Conservation (phyloP, 257 asterid genomes). For the Sherardia arvensis region DNA sequence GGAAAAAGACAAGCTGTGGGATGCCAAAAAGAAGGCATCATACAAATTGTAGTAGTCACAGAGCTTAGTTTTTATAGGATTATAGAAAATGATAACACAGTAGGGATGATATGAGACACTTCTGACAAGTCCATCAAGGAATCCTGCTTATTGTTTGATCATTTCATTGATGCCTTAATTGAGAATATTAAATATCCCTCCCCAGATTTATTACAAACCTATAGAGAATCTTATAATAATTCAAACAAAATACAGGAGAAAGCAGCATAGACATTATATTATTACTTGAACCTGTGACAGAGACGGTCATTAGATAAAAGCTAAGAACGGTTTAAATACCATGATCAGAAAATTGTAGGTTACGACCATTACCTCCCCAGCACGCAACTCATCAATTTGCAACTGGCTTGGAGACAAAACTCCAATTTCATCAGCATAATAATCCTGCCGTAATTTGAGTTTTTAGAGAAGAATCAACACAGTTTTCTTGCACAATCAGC, state of each 20-base stretch:
- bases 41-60: no score
- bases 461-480: slow-evolving; percentile 17
- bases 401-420: slow-evolving; percentile 89
- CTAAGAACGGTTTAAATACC: slow-evolving; percentile 2
- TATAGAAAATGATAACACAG: not conserved
- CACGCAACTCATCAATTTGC: slow-evolving; percentile 69
- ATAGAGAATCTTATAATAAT: not conserved
- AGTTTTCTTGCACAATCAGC: slow-evolving; percentile 3
- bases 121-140: not conserved
- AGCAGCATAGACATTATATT: not conserved
- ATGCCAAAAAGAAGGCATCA: no score
- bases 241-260: not conserved
- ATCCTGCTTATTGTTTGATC: not conserved
- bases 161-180: not conserved
- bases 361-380: slow-evolving; percentile 78
- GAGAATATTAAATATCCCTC: not conserved
- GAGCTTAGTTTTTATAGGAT: no score
- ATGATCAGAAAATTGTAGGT: slow-evolving; percentile 14
- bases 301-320: not conserved
- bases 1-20: no score
- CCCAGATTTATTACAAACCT: not conserved
- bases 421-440: slow-evolving; percentile 92
- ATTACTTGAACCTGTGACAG: not conserved
- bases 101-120: not conserved
- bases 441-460: slow-evolving; percentile 57